phyloP scores from a whole-genome alignment of 768 basidiomycete genomes.

The Boletus reticulatus region DNA sequence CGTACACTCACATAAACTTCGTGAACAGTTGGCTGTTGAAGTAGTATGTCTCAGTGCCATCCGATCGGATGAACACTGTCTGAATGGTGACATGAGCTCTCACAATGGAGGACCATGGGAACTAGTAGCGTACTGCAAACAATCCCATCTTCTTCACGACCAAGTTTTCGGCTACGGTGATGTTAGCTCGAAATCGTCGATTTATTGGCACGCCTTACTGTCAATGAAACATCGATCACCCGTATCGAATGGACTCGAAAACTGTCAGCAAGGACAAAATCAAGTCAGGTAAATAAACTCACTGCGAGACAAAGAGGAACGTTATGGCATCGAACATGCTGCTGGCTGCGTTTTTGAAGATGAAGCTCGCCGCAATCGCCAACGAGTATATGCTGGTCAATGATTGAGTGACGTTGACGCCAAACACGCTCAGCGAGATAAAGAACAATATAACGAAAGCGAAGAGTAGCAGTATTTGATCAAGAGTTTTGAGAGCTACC shows the following conservation, averaged over 20 bases:
- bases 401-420: constrained; percentile 60
- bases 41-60: constrained; percentile 80
- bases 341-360: constrained; percentile 75
- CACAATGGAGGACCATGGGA: neutral
- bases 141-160: constrained; percentile 80
- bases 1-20: constrained; percentile 62
- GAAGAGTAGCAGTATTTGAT: constrained; percentile 61
- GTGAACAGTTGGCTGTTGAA: constrained; percentile 75
- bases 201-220: constrained; percentile 32
- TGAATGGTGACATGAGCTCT: constrained; percentile 18
- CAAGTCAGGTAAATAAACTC: constrained; percentile 29
- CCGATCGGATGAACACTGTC: constrained; percentile 69
- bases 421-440: constrained; percentile 70
- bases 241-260: constrained; percentile 68
- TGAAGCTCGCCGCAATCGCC: constrained; percentile 71
- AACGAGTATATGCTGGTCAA: constrained; percentile 73
- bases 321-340: constrained; percentile 77
- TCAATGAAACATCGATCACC: constrained; percentile 82
- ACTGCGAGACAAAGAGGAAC: constrained; percentile 84
- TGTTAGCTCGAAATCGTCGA: constrained; percentile 4
- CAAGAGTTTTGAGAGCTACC: constrained; percentile 61
- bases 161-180: constrained; percentile 56
- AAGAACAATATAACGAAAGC: constrained; percentile 68
- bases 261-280: constrained; percentile 2
- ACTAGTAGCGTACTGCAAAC: constrained; percentile 53